Evolutionary conservation across 345 rosid genomes (phyloP).

Genomic region (Trapa incisa): DNA sequence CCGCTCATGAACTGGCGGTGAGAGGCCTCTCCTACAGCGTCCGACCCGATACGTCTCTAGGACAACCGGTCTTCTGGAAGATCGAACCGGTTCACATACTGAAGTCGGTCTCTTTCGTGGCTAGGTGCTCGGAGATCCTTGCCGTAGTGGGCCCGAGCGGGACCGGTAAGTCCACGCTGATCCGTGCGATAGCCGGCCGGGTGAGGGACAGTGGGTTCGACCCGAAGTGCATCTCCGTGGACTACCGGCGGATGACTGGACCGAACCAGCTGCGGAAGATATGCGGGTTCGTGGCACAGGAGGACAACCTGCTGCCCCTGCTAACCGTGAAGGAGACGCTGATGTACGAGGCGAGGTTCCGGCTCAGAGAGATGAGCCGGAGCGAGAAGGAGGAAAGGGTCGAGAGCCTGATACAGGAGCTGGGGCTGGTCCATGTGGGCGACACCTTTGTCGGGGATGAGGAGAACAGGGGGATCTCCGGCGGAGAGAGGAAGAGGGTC

Average conservation of each 20-base stretch:
- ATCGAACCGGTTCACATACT: slow-evolving; percentile 41
- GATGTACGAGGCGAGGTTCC: slow-evolving; percentile 63
- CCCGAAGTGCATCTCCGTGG: slow-evolving; percentile 32
- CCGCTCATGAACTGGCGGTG: slow-evolving; percentile 19
- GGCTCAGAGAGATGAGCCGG: slow-evolving; percentile 35
- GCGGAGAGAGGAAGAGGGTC: slow-evolving; percentile 75
- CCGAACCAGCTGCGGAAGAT: slow-evolving; percentile 43
- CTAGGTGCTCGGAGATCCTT: slow-evolving; percentile 49
- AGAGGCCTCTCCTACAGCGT: slow-evolving; percentile 57
- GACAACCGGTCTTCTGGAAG: slow-evolving; percentile 18
- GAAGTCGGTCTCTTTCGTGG: slow-evolving; percentile 54
- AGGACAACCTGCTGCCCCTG: slow-evolving; percentile 64
- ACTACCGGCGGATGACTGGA: slow-evolving; percentile 19
- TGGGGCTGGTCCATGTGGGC: slow-evolving; percentile 40
- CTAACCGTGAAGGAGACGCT: slow-evolving; percentile 78
- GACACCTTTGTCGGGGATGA: slow-evolving; percentile 53
- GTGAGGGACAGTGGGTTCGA: slow-evolving; percentile 39
- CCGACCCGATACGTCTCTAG: slow-evolving; percentile 13
- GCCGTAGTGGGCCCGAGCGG: slow-evolving; percentile 20
- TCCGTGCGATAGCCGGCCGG: slow-evolving; percentile 61
- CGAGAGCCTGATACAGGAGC: slow-evolving; percentile 51
- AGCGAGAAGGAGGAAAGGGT: slow-evolving; percentile 54
- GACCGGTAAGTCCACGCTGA: slow-evolving; percentile 74
- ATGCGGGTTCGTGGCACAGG: slow-evolving; percentile 83
- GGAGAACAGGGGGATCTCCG: slow-evolving; percentile 67